A percentile compares a stretch with the other conserved stretches of the same genome.
These are phyloP conservation scores for Phytophthora pisi DNA, from an alignment of 352 stramenopile genomes.

Conservation along the genomic window DNA sequence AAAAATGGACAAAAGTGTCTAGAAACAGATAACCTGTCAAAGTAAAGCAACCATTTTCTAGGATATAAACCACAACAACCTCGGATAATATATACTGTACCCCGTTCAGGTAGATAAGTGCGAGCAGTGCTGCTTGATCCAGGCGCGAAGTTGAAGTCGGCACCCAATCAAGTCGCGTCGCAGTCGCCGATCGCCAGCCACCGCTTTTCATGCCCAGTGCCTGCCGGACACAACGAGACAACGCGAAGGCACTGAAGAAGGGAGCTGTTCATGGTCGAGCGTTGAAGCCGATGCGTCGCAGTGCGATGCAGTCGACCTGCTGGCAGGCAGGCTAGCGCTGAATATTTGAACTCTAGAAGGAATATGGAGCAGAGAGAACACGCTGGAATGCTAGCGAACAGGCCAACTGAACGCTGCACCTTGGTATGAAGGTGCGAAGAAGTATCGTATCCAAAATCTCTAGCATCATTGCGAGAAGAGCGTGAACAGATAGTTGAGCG, in stretches of 20 bases:
- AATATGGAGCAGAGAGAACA: background rate
- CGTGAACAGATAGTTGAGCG: constrained; percentile 93
- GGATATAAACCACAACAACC: too few species aligned
- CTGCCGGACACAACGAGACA: constrained; percentile 8
- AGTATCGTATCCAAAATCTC: too few species aligned
- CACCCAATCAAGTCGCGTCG: constrained; percentile 1
- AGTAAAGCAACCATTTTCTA: background rate
- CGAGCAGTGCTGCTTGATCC: background rate
- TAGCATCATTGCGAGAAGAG: constrained; percentile 56
- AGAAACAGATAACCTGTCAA: background rate
- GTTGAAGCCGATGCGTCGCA: background rate
- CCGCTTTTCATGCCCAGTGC: background rate
- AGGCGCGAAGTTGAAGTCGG: constrained; percentile 4
- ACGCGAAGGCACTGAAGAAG: constrained; percentile 2
- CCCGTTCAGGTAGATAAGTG: background rate
- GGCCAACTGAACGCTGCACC: background rate
- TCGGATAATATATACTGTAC: background rate
- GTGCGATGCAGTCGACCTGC: background rate
- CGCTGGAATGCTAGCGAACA: background rate
- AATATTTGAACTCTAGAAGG: background rate
- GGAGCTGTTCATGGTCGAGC: background rate
- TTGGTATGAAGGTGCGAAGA: background rate
- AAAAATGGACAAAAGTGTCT: constrained; percentile 15
- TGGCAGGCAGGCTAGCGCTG: background rate
- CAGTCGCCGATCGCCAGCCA: constrained; percentile 1